A percentile compares a stretch with the other conserved stretches of the same genome.
These are phyloP conservation scores for Globomyces pollinis-pini DNA, from an alignment of 192 early-diverging fungal species.

Conservation along the genomic window DNA sequence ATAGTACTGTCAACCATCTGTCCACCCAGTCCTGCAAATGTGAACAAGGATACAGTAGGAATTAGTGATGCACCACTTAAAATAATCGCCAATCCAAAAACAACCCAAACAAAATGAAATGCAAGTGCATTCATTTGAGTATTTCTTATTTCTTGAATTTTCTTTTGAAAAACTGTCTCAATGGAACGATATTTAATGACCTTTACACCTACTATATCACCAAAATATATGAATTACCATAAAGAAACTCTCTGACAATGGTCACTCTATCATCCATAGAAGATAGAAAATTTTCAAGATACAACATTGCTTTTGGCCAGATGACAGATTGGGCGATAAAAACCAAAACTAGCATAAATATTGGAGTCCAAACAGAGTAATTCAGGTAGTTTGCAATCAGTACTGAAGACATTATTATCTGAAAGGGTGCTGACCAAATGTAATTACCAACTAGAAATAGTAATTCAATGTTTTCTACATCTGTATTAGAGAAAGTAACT, in stretches of 20 bases:
- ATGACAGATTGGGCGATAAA: too few species aligned
- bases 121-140: neutral
- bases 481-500: neutral
- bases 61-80: neutral
- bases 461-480: neutral
- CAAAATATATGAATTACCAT: too few species aligned
- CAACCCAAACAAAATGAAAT: neutral
- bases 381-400: too few species aligned
- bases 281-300: too few species aligned
- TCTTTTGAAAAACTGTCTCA: conserved; percentile 7
- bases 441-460: conserved; percentile 1
- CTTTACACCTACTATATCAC: too few species aligned
- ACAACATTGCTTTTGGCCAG: too few species aligned
- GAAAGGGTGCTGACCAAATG: conserved; percentile 15
- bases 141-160: neutral
- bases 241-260: conserved; percentile 17
- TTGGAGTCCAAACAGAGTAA: too few species aligned
- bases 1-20: conserved; percentile 55
- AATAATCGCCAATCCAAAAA: conserved; percentile 3
- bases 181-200: conserved; percentile 18
- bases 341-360: too few species aligned
- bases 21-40: neutral
- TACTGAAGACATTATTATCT: too few species aligned
- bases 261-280: conserved; percentile 17
- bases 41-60: conserved; percentile 9